phyloP scores from a whole-genome alignment of 805 yeast genomes.

The Candida xiaguanensis region DNA sequence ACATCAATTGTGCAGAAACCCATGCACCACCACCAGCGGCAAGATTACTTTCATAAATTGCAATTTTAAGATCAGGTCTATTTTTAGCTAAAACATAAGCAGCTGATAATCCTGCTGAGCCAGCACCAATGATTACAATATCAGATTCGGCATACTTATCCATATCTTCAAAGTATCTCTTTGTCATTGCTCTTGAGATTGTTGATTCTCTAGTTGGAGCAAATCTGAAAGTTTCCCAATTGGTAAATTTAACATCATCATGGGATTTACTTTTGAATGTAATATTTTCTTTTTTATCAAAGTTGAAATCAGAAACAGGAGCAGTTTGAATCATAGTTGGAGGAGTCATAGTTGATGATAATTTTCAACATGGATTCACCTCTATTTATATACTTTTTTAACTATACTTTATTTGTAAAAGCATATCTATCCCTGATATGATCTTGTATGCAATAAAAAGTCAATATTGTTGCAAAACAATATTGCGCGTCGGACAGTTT shows the following conservation, averaged over 20 bases:
- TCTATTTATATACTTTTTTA: background rate
- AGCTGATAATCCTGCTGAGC: constrained; percentile 72
- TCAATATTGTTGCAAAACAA: background rate
- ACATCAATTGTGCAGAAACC: constrained; percentile 73
- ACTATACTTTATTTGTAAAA: too few relatives aligned
- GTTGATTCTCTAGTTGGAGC: constrained; percentile 75
- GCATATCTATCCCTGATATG: background rate
- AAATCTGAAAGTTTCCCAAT: constrained; percentile 68
- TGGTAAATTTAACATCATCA: constrained; percentile 33
- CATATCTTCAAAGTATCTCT: constrained; percentile 66
- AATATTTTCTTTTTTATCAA: constrained; percentile 9
- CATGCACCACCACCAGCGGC: constrained; percentile 80
- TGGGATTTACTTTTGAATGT: constrained; percentile 18
- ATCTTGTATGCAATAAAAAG: background rate
- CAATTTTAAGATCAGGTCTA: constrained; percentile 72
- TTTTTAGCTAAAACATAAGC: constrained; percentile 71
- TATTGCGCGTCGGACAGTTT: background rate
- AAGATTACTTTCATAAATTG: constrained; percentile 71
- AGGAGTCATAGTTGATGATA: constrained; percentile 20
- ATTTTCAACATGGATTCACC: background rate
- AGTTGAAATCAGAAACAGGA: constrained; percentile 4
- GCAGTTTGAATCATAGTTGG: constrained; percentile 29
- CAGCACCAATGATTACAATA: constrained; percentile 74
- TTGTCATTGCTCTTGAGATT: constrained; percentile 78
- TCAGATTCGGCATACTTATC: constrained; percentile 75